Evolutionary conservation across 371 early-diverging fungal genomes (phyloP).

Genomic region (Zopfochytrium polystomum): DNA sequence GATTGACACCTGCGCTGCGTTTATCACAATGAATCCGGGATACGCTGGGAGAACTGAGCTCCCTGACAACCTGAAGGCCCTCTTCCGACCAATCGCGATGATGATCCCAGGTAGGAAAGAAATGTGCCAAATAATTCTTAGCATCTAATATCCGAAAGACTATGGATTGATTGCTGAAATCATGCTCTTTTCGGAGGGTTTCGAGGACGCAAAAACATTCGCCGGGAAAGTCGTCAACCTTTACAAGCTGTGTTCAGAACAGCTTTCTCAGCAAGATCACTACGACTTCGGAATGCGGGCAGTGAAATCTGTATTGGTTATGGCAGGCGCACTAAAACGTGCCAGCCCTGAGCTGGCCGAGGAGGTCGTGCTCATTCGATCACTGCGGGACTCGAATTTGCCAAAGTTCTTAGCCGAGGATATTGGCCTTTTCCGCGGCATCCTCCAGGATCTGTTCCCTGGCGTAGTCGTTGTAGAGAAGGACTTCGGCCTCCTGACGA

Average conservation of each 20-base stretch:
- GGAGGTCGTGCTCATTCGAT: slow-evolving; percentile 44
- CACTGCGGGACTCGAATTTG: slow-evolving; percentile 45
- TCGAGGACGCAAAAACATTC: slow-evolving; percentile 49
- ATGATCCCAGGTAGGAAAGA: slow-evolving; percentile 47
- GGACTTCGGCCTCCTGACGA: slow-evolving; percentile 36
- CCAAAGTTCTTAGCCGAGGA: slow-evolving; percentile 52
- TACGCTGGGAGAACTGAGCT: slow-evolving; percentile 54
- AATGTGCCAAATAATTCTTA: slow-evolving; percentile 2
- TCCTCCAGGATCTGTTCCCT: slow-evolving; percentile 48
- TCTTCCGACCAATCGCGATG: slow-evolving; percentile 54
- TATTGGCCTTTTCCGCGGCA: slow-evolving; percentile 46
- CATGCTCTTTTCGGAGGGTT: slow-evolving; percentile 53
- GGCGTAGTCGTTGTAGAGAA: slow-evolving; percentile 41
- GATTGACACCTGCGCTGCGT: slow-evolving; percentile 49
- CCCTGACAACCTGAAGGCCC: slow-evolving; percentile 51
- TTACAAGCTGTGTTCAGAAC: slow-evolving; percentile 52
- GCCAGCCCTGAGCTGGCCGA: slow-evolving; percentile 40
- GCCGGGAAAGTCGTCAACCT: slow-evolving; percentile 50
- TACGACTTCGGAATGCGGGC: slow-evolving; percentile 55
- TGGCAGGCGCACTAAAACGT: slow-evolving; percentile 49
- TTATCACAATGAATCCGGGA: slow-evolving; percentile 59
- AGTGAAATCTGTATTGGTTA: slow-evolving; percentile 48
- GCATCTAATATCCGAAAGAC: too few species aligned
- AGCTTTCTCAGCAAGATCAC: slow-evolving; percentile 48
- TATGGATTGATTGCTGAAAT: slow-evolving; percentile 53